Conservation (phyloP, 768 basidiomycete species). For the Calocera viscosa region DNA sequence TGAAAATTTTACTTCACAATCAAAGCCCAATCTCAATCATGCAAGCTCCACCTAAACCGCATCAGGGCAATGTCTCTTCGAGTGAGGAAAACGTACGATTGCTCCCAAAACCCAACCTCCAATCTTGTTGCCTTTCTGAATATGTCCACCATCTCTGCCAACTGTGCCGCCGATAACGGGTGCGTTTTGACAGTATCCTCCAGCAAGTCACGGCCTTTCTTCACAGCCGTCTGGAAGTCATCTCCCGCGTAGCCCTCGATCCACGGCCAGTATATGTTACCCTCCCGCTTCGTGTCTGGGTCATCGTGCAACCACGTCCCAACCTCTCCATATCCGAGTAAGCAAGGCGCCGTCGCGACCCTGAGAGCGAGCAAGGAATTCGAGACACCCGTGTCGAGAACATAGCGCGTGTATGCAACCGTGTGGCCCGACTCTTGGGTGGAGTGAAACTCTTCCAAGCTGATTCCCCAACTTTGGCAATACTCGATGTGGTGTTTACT, state of each 20-base stretch:
- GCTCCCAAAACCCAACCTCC: constrained; percentile 4
- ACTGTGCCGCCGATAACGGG: neutral
- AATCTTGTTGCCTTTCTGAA: neutral
- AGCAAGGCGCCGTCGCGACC: constrained; percentile 75
- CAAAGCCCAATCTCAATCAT: neutral
- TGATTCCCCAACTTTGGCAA: constrained; percentile 60
- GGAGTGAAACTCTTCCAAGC: constrained; percentile 43
- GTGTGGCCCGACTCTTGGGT: constrained; percentile 59
- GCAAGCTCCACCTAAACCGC: neutral
- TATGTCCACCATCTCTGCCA: neutral
- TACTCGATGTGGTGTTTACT: constrained; percentile 57
- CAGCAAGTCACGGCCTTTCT: constrained; percentile 31
- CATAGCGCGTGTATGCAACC: constrained; percentile 76
- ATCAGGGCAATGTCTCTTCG: neutral
- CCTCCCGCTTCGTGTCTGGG: constrained; percentile 37
- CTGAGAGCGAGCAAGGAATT: constrained; percentile 59
- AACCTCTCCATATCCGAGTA: constrained; percentile 86
- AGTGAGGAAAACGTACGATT: neutral
- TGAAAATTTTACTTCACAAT: neutral
- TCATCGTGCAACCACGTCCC: constrained; percentile 68
- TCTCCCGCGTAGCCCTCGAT: constrained; percentile 56
- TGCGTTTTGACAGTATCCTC: neutral
- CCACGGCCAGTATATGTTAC: constrained; percentile 24
- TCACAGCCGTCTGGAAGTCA: constrained; percentile 60
- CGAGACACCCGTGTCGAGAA: constrained; percentile 64